Evolutionary conservation across 352 stramenopile species (phyloP).

Genomic region (Phytophthora chlamydospora): DNA sequence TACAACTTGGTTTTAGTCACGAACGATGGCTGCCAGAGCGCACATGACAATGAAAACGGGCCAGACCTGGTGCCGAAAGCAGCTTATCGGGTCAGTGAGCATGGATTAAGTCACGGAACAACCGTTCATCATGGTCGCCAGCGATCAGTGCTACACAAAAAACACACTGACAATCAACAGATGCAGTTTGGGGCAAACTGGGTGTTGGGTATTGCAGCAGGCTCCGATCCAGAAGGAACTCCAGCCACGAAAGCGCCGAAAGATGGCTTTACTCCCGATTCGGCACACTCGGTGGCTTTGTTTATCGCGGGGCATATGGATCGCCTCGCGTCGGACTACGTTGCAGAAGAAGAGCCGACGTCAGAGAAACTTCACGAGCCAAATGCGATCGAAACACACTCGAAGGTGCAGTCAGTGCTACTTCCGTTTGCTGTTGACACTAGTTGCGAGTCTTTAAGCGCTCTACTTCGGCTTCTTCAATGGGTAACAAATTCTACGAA

Average conservation of each 20-base stretch:
- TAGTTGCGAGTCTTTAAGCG: constrained; percentile 25
- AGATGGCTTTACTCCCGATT: constrained; percentile 58
- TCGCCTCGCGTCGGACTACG: constrained; percentile 41
- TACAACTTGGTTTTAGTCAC: constrained; percentile 84
- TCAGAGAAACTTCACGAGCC: background rate
- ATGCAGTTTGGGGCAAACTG: constrained; percentile 31
- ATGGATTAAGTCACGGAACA: background rate
- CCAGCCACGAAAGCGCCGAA: background rate
- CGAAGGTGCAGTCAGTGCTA: constrained; percentile 12
- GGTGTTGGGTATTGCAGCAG: constrained; percentile 20
- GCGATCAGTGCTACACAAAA: constrained; percentile 8
- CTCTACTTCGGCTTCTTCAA: constrained; percentile 41
- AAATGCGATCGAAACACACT: background rate
- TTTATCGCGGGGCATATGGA: constrained; percentile 58
- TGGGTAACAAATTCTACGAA: constrained; percentile 1
- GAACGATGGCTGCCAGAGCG: constrained; percentile 30
- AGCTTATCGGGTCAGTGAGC: background rate
- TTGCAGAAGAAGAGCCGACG: constrained; percentile 14
- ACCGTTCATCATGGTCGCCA: constrained; percentile 3
- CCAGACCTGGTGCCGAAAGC: constrained; percentile 2
- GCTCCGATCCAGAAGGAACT: background rate
- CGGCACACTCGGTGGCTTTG: constrained; percentile 35
- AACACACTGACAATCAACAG: background rate
- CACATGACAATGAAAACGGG: constrained; percentile 1
- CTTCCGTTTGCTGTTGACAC: constrained; percentile 55